Conservation (phyloP, 1,284 basidiomycete species). For the Somion occarium region DNA sequence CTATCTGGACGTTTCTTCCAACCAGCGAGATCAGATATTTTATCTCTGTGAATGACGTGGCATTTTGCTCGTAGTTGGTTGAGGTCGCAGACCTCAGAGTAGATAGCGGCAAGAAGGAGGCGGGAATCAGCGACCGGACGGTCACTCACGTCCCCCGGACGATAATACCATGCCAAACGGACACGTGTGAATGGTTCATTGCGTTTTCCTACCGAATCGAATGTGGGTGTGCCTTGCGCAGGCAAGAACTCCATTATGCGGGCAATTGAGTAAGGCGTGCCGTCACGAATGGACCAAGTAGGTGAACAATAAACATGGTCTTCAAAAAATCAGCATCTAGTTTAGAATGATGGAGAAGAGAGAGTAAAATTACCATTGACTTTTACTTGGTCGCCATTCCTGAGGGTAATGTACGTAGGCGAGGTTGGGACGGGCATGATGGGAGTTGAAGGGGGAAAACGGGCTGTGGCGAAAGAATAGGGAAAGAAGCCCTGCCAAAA, state of each 20-base stretch:
- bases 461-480: neutral
- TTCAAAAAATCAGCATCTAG: constrained; percentile 38
- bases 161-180: constrained; percentile 90
- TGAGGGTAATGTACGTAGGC: constrained; percentile 42
- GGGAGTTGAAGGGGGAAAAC: neutral
- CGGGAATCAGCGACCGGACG: constrained; percentile 83
- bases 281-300: constrained; percentile 85
- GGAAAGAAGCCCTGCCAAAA: constrained; percentile 1
- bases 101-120: constrained; percentile 89
- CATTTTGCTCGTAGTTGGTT: constrained; percentile 89
- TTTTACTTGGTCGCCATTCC: constrained; percentile 77
- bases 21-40: constrained; percentile 88
- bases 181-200: constrained; percentile 70
- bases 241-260: constrained; percentile 96
- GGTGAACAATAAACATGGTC: constrained; percentile 96
- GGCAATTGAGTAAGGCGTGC: constrained; percentile 89
- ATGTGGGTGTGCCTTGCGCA: constrained; percentile 54
- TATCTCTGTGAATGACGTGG: constrained; percentile 90
- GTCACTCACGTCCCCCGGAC: constrained; percentile 85
- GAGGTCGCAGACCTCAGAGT: constrained; percentile 91
- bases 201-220: constrained; percentile 45
- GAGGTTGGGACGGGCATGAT: constrained; percentile 21
- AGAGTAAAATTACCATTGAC: constrained; percentile 60
- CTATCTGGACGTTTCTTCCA: constrained; percentile 95
- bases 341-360: constrained; percentile 5